Percentiles rank a stretch among this genome's conserved stretches.
These are phyloP conservation scores for Kockovaella imperatae DNA, from an alignment of 768 basidiomycete species.

Conservation along the genomic window DNA sequence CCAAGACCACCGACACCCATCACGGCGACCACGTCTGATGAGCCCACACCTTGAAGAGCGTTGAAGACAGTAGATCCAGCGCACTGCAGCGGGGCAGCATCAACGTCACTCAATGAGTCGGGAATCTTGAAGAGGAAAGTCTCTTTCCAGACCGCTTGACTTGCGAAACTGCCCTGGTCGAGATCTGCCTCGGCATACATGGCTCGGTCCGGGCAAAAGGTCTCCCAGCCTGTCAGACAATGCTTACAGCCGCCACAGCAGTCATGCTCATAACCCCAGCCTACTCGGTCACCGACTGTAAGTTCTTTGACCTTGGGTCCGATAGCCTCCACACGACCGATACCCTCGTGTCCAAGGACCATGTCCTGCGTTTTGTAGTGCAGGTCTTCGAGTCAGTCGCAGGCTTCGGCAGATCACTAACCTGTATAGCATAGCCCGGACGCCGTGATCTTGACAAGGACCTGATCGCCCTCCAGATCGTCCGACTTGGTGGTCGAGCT, in stretches of 20 bases:
- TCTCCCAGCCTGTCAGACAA: slow-evolving; percentile 7
- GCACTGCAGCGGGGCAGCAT: slow-evolving; percentile 10
- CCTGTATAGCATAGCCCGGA: too few species aligned
- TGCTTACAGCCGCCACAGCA: slow-evolving; percentile 8
- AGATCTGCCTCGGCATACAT: slow-evolving; percentile 4
- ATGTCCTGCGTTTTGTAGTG: too few species aligned
- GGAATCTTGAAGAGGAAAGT: slow-evolving; percentile 12
- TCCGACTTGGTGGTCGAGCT: slow-evolving; percentile 3
- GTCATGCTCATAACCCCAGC: slow-evolving; percentile 11
- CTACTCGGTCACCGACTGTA: slow-evolving; percentile 10
- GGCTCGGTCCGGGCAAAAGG: slow-evolving; percentile 4
- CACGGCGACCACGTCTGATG: slow-evolving; percentile 23
- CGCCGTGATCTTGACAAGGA: slow-evolving; percentile 5
- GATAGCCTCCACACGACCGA: slow-evolving; percentile 6
- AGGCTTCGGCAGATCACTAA: too few species aligned
- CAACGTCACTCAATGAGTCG: background rate
- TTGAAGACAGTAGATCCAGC: slow-evolving; percentile 24
- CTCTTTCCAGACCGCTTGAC: slow-evolving; percentile 3
- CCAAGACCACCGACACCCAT: slow-evolving; percentile 32
- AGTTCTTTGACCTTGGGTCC: slow-evolving; percentile 6
- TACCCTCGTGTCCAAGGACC: slow-evolving; percentile 9
- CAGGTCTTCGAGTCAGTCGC: too few species aligned
- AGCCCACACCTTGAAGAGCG: slow-evolving; percentile 14
- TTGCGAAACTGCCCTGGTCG: slow-evolving; percentile 11
- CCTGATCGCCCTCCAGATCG: slow-evolving; percentile 3